Percentiles rank a stretch among this genome's conserved stretches.
Evolutionary conservation across 495 filamentous ascomycete species (phyloP).

Genomic region (Ramalina peruviana): DNA sequence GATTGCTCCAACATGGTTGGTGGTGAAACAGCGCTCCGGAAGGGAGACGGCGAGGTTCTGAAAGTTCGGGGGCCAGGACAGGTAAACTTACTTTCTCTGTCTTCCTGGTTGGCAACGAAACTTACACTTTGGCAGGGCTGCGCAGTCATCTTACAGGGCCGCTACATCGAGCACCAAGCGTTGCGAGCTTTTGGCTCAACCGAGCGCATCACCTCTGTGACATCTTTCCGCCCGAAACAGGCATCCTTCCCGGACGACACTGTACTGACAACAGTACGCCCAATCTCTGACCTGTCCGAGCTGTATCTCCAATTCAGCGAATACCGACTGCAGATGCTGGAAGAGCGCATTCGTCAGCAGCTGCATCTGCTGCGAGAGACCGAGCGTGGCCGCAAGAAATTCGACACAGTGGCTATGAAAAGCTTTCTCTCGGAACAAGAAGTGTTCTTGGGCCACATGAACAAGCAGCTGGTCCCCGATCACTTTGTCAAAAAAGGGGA

Average conservation of each 20-base stretch:
- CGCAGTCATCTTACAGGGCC: constrained; percentile 54
- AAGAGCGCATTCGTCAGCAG: constrained; percentile 39
- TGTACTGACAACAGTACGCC: constrained; percentile 50
- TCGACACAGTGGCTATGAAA: constrained; percentile 31
- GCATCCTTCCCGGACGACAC: constrained; percentile 50
- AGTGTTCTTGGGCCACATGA: constrained; percentile 40
- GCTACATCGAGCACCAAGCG: constrained; percentile 60
- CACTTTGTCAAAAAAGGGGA: constrained; percentile 35
- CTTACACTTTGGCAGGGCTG: constrained; percentile 36
- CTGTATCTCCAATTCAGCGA: constrained; percentile 58
- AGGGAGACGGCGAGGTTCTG: constrained; percentile 44
- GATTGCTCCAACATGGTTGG: constrained; percentile 58
- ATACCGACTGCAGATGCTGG: constrained; percentile 57
- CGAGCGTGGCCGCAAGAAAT: constrained; percentile 25
- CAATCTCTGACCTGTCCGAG: constrained; percentile 49
- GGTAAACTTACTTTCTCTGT: constrained; percentile 25
- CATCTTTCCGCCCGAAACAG: constrained; percentile 51
- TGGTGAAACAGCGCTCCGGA: constrained; percentile 55
- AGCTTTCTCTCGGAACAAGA: constrained; percentile 36
- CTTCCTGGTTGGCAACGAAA: not conserved
- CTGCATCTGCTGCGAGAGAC: constrained; percentile 30
- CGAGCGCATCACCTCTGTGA: constrained; percentile 61
- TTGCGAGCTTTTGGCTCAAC: constrained; percentile 46
- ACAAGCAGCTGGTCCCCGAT: constrained; percentile 42
- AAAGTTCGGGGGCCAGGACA: constrained; percentile 56